phyloP scores from a whole-genome alignment of 192 early-diverging fungal genomes.

The Backusella parvicylindrica region DNA sequence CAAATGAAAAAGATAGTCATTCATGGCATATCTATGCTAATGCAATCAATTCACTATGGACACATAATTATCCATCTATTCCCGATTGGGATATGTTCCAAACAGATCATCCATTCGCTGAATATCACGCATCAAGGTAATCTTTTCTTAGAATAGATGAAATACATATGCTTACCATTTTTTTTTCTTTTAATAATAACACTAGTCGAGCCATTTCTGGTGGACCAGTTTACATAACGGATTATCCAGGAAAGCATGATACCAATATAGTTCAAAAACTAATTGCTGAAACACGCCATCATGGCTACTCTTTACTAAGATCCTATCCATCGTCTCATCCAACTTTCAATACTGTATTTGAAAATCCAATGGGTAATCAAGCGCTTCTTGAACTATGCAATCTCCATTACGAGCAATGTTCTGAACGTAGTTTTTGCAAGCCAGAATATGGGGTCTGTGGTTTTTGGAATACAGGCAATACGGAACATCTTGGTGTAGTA shows the following conservation, averaged over 20 bases:
- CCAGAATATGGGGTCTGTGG: neutral
- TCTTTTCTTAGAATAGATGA: neutral
- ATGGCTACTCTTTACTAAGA: slow-evolving; percentile 12
- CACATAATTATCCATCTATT: slow-evolving; percentile 24
- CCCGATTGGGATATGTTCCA: slow-evolving; percentile 62
- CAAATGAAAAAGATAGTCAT: slow-evolving; percentile 41
- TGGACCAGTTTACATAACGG: slow-evolving; percentile 57
- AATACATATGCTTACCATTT: too few relatives aligned
- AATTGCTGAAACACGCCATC: neutral
- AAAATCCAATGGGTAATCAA: slow-evolving; percentile 9
- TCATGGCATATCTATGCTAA: slow-evolving; percentile 58
- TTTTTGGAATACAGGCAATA: slow-evolving; percentile 3
- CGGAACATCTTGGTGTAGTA: neutral
- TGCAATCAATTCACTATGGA: slow-evolving; percentile 48
- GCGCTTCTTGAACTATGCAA: slow-evolving; percentile 18
- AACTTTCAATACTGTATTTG: slow-evolving; percentile 19
- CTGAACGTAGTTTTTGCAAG: neutral
- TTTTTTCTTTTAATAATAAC: neutral
- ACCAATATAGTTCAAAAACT: neutral
- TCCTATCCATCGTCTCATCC: slow-evolving; percentile 10
- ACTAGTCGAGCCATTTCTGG: slow-evolving; percentile 45
- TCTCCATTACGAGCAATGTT: neutral
- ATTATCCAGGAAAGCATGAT: slow-evolving; percentile 20
- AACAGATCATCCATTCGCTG: slow-evolving; percentile 39
- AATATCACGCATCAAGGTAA: slow-evolving; percentile 41